Evolutionary conservation across 306 rosid genomes (phyloP).

Genomic region (Rosa chinensis): DNA sequence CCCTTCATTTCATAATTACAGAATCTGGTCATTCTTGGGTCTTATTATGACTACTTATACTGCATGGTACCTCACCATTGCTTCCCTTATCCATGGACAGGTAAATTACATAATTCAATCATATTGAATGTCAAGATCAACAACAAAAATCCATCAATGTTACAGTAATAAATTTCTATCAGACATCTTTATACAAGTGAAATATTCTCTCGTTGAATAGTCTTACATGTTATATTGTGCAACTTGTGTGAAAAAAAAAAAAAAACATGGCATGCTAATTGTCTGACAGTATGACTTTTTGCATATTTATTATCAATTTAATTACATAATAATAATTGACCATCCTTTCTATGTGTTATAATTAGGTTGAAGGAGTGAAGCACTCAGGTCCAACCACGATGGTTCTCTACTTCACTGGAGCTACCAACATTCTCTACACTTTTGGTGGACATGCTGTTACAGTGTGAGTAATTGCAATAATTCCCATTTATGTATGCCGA

Average conservation of each 20-base stretch:
- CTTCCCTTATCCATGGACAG: constrained; percentile 89
- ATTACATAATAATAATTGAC: not conserved
- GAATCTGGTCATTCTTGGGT: constrained; percentile 95
- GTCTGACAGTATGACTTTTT: too few relatives aligned
- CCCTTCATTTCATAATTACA: constrained; percentile 94
- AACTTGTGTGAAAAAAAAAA: not conserved
- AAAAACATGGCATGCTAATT: not conserved
- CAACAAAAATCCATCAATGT: not conserved
- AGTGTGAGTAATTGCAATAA: constrained; percentile 48
- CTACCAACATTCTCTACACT: constrained; percentile 96
- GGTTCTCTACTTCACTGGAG: constrained; percentile 97
- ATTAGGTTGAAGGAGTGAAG: constrained; percentile 84
- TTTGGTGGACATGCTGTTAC: constrained; percentile 99
- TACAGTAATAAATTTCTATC: not conserved
- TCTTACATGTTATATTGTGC: not conserved
- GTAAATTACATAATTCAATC: constrained; percentile 31
- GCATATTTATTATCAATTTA: not conserved
- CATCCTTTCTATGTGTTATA: not conserved
- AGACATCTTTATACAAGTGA: not conserved
- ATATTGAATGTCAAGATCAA: not conserved
- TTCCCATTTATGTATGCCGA: not conserved
- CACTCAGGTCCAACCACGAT: constrained; percentile 86
- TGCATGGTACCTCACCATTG: constrained; percentile 96
- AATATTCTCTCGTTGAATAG: not conserved
- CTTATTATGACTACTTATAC: constrained; percentile 91